Base-by-base conservation (phyloP, 2,329 filamentous ascomycete genomes). In the Hortaea sp. region DNA sequence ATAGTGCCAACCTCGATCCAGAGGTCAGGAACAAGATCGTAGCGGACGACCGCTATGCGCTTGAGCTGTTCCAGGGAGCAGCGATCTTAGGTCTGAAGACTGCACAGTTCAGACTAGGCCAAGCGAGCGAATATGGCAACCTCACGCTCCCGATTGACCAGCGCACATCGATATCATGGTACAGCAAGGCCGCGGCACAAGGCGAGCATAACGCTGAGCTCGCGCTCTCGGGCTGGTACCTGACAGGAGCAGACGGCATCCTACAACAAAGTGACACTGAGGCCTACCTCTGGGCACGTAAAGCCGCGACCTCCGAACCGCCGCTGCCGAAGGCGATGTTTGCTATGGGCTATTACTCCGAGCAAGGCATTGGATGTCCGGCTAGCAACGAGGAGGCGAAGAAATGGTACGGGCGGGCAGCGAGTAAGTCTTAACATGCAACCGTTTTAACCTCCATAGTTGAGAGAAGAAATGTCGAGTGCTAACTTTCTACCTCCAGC, bases 341-440 rank as follows among this genome's bases (percentile, higher is more conserved):
- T 68, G 92, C 90, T 0, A 95, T 98, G 85, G 92, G 92, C 0
- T 95, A 97, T 68, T 95, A 94, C 62, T 94, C 87, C 0, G 92
- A 98, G 67, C 83, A 92, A 42, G 92, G 92, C 9, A 97, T 98
- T 57, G 92, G 92, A 29, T 82, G 87, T 53, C 75, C 83, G 11
- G 81, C 85, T 6, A 94, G 90, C 63, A 60, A 95, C 57, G 92
- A 98, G 59, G 92, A 97, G 68, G 92, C 90, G 20, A 95, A 94
- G 74, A 79, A 88, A 57, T 98, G 92, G 92, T 98, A 98, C 69
- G 95, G 89, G 78, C 78, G 90, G 65, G 89, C 92, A 67, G 92
- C 92, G 63, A 85, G 90, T 95, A 75, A 80, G 88, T 81, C 49
- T 48, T 35, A 30, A 43, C 32, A 9, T 32, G 9, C 38, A 5